Evolutionary conservation across 768 basidiomycete genomes (phyloP).

Genomic region (Pleurotus giganteus): DNA sequence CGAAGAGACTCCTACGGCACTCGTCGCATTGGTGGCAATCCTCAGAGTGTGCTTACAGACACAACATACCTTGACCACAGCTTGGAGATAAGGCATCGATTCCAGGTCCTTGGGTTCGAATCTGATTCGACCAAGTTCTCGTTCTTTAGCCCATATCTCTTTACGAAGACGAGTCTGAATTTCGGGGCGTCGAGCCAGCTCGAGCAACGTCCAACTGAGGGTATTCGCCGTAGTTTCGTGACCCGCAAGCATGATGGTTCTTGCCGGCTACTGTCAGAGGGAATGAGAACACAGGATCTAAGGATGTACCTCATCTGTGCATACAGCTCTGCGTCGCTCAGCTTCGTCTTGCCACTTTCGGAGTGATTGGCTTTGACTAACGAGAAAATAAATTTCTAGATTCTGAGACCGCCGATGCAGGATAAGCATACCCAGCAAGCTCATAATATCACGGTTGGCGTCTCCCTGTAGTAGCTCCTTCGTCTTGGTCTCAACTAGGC

Average conservation of each 20-base stretch:
- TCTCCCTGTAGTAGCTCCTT: constrained; percentile 45
- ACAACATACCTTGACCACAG: constrained; percentile 47
- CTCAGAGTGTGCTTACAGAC: background rate
- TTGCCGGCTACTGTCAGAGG: constrained; percentile 19
- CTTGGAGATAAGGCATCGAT: constrained; percentile 44
- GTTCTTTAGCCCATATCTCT: constrained; percentile 49
- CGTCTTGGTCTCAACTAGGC: constrained; percentile 45
- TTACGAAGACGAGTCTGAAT: constrained; percentile 59
- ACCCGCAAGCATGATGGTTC: constrained; percentile 50
- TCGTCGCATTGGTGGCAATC: background rate
- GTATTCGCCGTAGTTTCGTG: constrained; percentile 63
- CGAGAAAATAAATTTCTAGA: background rate
- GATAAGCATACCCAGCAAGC: background rate
- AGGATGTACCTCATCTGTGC: constrained; percentile 13
- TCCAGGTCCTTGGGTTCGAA: constrained; percentile 51
- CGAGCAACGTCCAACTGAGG: constrained; percentile 59
- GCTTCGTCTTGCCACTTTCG: constrained; percentile 13
- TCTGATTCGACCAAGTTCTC: constrained; percentile 28
- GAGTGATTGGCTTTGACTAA: constrained; percentile 20
- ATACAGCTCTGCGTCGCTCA: constrained; percentile 16
- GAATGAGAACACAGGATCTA: background rate
- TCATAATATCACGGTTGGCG: constrained; percentile 37
- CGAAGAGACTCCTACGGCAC: constrained; percentile 42
- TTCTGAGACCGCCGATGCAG: background rate
- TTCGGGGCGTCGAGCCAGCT: constrained; percentile 56